Base-by-base conservation (phyloP, 2,329 filamentous ascomycete genomes). In the Aspergillus melleus region DNA sequence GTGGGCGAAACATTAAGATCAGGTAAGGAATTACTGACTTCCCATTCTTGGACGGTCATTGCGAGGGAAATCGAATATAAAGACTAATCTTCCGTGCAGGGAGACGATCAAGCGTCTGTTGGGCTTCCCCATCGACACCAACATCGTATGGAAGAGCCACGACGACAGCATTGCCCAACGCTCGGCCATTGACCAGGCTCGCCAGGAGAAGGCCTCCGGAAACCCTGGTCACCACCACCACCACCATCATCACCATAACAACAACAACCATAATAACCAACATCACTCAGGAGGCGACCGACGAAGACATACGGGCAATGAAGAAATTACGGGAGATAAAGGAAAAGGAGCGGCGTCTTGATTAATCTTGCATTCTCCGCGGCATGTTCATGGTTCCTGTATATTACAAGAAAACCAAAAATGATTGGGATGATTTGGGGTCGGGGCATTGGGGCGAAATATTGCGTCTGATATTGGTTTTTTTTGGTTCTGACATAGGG, bases 111-210 rank as follows among this genome's bases (percentile, higher is more conserved):
- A 96, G 79, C 90, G 92, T 64, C 84, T 96, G 65, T 87, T 99
- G 58, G 86, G 87, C 66, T 91, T 97, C 74, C 94, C 94, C 1
- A 80, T 87, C 49, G 94, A 96, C 74, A 98, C 95, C 42, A 90
- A 90, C 71, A 89, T 99, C 61, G 88, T 95, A 68, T 99, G 93
- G 87, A 96, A 96, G 80, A 95, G 90, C 73, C 95, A 99, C 76
- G 93, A 97, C 72, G 91, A 94, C 65, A 96, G 92, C 76, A 97
- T 99, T 72, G 90, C 92, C 67, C 93, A 97, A 79, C 87, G 92
- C 67, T 90, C 89, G 30, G 91, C 91, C 20, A 92, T 96, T 64
- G 93, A 97, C 71, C 92, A 96, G 76, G 91, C 91, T 58, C 90
- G 93, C 63, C 91, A 94, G 68, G 92, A 96, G 72, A 96, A 96